Percentiles rank a stretch among this genome's conserved stretches.
Conservation (phyloP, 805 yeast species). For the Wickerhamia fluorescens region DNA sequence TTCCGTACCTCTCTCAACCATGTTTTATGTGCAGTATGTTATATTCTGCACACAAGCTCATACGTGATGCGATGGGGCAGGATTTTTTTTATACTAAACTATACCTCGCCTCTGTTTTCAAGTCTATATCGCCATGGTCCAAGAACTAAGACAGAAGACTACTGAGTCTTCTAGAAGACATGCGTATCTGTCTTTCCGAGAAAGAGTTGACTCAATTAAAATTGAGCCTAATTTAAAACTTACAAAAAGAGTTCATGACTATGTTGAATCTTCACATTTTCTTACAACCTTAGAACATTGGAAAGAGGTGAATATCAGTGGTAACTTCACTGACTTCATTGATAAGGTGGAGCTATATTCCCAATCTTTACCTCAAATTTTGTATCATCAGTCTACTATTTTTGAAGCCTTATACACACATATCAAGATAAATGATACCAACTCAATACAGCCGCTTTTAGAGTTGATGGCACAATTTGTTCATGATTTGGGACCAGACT, state of each 20-base stretch:
- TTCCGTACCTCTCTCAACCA: too few species aligned
- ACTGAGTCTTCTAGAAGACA: conserved; percentile 51
- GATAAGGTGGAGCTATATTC: conserved; percentile 46
- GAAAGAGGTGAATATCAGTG: conserved; percentile 79
- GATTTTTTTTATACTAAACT: too few species aligned
- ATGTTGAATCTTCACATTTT: conserved; percentile 73
- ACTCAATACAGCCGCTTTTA: conserved; percentile 72
- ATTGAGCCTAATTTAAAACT: conserved; percentile 65
- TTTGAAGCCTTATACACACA: conserved; percentile 41
- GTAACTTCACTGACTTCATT: conserved; percentile 57
- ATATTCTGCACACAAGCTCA: too few species aligned
- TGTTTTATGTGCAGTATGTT: too few species aligned
- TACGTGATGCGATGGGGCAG: too few species aligned
- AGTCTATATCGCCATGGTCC: too few species aligned
- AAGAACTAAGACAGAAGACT: too few species aligned
- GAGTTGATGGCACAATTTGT: conserved; percentile 78
- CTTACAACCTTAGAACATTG: conserved; percentile 75
- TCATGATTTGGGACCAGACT: conserved; percentile 90
- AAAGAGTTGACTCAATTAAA: conserved; percentile 73
- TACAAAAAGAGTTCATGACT: conserved; percentile 55
- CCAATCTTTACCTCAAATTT: conserved; percentile 72
- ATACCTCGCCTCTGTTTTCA: too few species aligned
- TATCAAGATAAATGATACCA: conserved; percentile 51
- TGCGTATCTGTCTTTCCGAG: conserved; percentile 71
- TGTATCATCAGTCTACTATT: conserved; percentile 62